Percentiles rank a stretch among this genome's conserved stretches.
Evolutionary conservation across 129 eudicot species (phyloP).

Genomic region (Daucus carota): DH1_v3.0 NC_030385.2:26498501-26499000

Average conservation of each 20-base stretch:
- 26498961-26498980: not conserved
- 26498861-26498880: no score
- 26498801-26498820: not conserved
- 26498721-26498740: slow-evolving; percentile 89
- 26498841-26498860: not conserved
- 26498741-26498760: slow-evolving; percentile 58
- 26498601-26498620: slow-evolving; percentile 92
- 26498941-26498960: not conserved
- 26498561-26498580: slow-evolving; percentile 1
- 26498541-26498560: not conserved
- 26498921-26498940: not conserved
- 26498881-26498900: not conserved
- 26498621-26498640: slow-evolving; percentile 94
- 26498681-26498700: slow-evolving; percentile 66
- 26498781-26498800: not conserved
- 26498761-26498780: slow-evolving; percentile 17
- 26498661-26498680: slow-evolving; percentile 55
- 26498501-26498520: not conserved
- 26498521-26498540: no score
- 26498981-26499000: not conserved
- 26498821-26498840: not conserved
- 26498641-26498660: slow-evolving; percentile 78
- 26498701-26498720: slow-evolving; percentile 76
- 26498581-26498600: slow-evolving; percentile 57
- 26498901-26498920: not conserved